Evolutionary conservation across 106 monocot species (phyloP).

Genomic region (Dendrobium catenatum): DNA sequence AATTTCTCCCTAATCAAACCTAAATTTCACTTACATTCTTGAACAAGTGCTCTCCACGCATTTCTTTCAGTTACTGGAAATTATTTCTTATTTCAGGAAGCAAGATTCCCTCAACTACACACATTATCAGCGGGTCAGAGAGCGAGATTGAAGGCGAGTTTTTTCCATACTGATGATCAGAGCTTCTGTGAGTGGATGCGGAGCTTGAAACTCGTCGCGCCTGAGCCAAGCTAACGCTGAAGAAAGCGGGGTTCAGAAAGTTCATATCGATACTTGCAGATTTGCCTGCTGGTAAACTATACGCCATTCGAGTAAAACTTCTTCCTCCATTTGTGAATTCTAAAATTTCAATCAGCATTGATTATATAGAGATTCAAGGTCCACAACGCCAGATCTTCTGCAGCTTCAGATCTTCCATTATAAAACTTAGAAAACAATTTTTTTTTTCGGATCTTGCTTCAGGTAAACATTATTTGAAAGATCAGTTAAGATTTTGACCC

Average conservation of each 20-base stretch:
- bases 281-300: not conserved
- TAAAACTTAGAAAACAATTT: not conserved
- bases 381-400: not conserved
- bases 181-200: conserved; percentile 99
- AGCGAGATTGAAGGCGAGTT: conserved; percentile 69
- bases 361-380: conserved; percentile 1
- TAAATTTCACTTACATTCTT: not conserved
- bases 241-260: not conserved
- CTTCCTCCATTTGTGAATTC: not conserved
- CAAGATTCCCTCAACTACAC: conserved; percentile 83
- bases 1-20: no score
- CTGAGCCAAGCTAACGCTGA: conserved; percentile 58
- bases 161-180: conserved; percentile 74
- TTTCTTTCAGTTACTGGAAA: not conserved
- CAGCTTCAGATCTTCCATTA: conserved; percentile 1
- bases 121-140: conserved; percentile 60
- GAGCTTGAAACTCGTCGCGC: conserved; percentile 74
- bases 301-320: not conserved
- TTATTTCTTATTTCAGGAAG: conserved; percentile 53
- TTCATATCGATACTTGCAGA: not conserved
- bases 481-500: not conserved
- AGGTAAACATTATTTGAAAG: not conserved
- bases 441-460: not conserved
- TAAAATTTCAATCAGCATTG: not conserved
- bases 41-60: no score